Evolutionary conservation across 495 filamentous ascomycete genomes (phyloP), one percentile per base, ranked within the genome.

Genomic region (Talaromyces ruber): DNA sequence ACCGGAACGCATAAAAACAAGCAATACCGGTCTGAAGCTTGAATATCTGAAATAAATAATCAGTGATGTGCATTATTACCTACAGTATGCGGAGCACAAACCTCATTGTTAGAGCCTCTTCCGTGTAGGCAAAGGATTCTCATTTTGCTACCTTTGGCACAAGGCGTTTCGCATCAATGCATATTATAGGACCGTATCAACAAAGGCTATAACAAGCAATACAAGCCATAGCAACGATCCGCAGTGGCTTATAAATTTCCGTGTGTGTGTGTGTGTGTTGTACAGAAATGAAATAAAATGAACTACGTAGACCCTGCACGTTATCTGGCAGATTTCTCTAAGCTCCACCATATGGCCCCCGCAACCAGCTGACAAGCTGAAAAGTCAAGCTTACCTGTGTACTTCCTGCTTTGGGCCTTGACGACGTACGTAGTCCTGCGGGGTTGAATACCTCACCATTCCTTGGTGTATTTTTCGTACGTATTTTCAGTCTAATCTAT

Each of bases 91-190:
- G 22, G 12, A 26, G 1, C 6, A n/a, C 58, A n/a, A 26, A 66
- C 64, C 25, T 66, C 62, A 28, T 66, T 65, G 32, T 65, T 65
- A 16, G 62, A 65, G 18, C 64, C 64, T 12, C 62, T 22, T 29
- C 64, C 64, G 25, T 66, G 64, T 8, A 66, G 58, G 43, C 64
- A 66, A 16, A 66, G 63, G 21, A 66, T 64, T 53, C 62, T 60
- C 64, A 66, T 66, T 53, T 32, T 26, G 34, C 22, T 28, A 16
- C 22, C 14, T 47, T 21, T 47, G 43, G 18, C 18, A 47, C 43
- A 47, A 16, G 12, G 3, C 4, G 12, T 39, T 39, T 39, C 14
- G 34, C 4, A 39, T 39, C 14, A 39, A n/a, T 39, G 3, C 3
- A 14, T 11, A 16, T 39, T 0, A 14, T 14, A 5, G 34, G 34